Evolutionary conservation across 805 yeast genomes (phyloP).

Genomic region (Cephaloascus fragrans): DNA sequence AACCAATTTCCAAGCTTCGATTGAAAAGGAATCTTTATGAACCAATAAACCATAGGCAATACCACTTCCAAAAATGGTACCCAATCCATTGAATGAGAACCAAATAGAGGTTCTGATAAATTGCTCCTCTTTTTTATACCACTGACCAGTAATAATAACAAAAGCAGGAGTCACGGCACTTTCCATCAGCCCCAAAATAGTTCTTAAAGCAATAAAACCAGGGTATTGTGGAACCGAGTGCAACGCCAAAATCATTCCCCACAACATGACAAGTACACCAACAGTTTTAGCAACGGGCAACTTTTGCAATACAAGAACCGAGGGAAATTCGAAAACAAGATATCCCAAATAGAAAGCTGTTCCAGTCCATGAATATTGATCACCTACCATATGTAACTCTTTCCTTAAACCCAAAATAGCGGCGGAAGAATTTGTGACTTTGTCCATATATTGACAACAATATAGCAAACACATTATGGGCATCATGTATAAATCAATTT

Average conservation of each 20-base stretch:
- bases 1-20: constrained; percentile 14
- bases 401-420: constrained; percentile 40
- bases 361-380: constrained; percentile 12
- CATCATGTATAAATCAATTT: constrained; percentile 40
- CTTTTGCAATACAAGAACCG: constrained; percentile 36
- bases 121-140: constrained; percentile 32
- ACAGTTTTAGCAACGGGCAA: constrained; percentile 48
- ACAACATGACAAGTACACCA: constrained; percentile 37
- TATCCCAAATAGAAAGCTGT: constrained; percentile 42
- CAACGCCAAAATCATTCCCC: constrained; percentile 51
- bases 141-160: constrained; percentile 45
- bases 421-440: constrained; percentile 39
- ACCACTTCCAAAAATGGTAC: constrained; percentile 10
- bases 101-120: constrained; percentile 12
- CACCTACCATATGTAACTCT: constrained; percentile 35
- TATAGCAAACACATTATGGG: constrained; percentile 41
- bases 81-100: constrained; percentile 18
- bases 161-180: constrained; percentile 48
- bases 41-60: constrained; percentile 11
- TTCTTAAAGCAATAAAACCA: constrained; percentile 38
- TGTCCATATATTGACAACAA: constrained; percentile 52
- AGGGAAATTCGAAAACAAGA: constrained; percentile 44
- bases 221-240: constrained; percentile 37
- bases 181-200: constrained; percentile 42
- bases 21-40: constrained; percentile 5